Conservation (phyloP, 2,329 filamentous ascomycete species). For the Fusarium sp. region DNA sequence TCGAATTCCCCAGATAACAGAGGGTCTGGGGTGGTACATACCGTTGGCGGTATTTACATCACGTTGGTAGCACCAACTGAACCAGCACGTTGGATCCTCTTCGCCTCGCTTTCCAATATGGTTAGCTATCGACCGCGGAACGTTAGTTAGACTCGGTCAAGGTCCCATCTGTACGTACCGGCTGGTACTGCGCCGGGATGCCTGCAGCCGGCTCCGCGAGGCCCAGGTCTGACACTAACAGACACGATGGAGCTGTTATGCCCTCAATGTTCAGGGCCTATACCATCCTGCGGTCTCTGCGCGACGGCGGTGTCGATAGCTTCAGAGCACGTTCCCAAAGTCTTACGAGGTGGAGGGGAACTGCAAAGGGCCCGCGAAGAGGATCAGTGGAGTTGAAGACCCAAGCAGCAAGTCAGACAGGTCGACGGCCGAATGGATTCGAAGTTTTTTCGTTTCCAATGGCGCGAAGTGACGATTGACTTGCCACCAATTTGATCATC, state of each 20-base stretch:
- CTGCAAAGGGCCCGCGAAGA: conserved; percentile 20
- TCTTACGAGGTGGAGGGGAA: conserved; percentile 36
- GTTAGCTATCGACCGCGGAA: conserved; percentile 41
- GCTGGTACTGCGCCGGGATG: conserved; percentile 34
- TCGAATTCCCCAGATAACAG: conserved; percentile 34
- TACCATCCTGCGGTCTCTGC: conserved; percentile 41
- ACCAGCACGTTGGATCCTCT: conserved; percentile 43
- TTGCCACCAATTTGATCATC: conserved; percentile 30
- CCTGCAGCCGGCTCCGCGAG: conserved; percentile 46
- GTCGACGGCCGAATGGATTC: conserved; percentile 5
- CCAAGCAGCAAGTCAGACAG: conserved; percentile 1
- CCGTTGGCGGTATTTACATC: conserved; percentile 27
- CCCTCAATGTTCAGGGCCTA: conserved; percentile 32
- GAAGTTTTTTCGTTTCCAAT: conserved; percentile 9
- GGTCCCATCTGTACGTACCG: not conserved
- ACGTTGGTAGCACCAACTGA: conserved; percentile 30
- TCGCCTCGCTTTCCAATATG: conserved; percentile 27
- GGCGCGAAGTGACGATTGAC: conserved; percentile 17
- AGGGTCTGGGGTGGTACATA: conserved; percentile 37
- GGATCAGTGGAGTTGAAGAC: conserved; percentile 38
- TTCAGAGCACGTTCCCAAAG: conserved; percentile 43
- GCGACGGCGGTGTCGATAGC: conserved; percentile 46
- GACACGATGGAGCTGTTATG: conserved; percentile 39
- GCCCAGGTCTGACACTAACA: conserved; percentile 39
- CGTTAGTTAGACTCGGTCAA: conserved; percentile 35